A percentile compares a stretch with the other conserved stretches of the same genome.
Evolutionary conservation across 192 early-diverging fungal species (phyloP).

Genomic region (Coemansia sp.): DNA sequence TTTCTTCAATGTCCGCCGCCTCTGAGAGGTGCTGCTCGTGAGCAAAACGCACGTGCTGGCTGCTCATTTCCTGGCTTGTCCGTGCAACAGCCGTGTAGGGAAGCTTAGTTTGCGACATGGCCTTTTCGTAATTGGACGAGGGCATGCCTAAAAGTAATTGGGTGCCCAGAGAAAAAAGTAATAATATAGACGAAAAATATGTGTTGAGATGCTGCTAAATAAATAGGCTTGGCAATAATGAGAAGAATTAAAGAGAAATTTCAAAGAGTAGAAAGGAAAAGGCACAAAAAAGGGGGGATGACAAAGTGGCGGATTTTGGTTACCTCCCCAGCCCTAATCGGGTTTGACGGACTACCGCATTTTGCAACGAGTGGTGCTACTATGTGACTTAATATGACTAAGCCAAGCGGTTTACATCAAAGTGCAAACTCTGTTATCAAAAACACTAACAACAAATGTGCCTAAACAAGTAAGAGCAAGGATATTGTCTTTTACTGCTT

Average conservation of each 20-base stretch:
- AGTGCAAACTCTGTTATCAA: slow-evolving; percentile 1
- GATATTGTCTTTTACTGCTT: slow-evolving; percentile 20
- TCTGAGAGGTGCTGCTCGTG: slow-evolving; percentile 25
- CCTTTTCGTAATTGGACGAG: slow-evolving; percentile 24
- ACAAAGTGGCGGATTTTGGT: slow-evolving; percentile 9
- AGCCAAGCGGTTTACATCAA: neutral
- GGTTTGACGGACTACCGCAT: neutral
- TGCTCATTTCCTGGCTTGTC: slow-evolving; percentile 19
- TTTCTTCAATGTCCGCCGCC: slow-evolving; percentile 50
- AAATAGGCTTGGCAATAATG: neutral
- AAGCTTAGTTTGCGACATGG: slow-evolving; percentile 28
- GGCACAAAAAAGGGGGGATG: neutral
- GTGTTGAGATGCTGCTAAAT: neutral
- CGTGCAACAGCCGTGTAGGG: slow-evolving; percentile 47
- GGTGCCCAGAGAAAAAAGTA: neutral
- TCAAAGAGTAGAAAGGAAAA: neutral
- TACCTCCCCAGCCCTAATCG: neutral
- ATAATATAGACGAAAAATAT: neutral
- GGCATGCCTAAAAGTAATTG: slow-evolving; percentile 21
- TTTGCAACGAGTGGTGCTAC: neutral
- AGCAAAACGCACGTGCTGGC: slow-evolving; percentile 33
- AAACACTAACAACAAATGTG: slow-evolving; percentile 2
- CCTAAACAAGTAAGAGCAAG: neutral
- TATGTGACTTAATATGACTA: neutral
- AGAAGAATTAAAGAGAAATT: slow-evolving; percentile 9